Evolutionary conservation across 108 stramenopile species (phyloP), one percentile per base, ranked within the genome.

Genomic region (Pseudonitzschia multiseries): DNA sequence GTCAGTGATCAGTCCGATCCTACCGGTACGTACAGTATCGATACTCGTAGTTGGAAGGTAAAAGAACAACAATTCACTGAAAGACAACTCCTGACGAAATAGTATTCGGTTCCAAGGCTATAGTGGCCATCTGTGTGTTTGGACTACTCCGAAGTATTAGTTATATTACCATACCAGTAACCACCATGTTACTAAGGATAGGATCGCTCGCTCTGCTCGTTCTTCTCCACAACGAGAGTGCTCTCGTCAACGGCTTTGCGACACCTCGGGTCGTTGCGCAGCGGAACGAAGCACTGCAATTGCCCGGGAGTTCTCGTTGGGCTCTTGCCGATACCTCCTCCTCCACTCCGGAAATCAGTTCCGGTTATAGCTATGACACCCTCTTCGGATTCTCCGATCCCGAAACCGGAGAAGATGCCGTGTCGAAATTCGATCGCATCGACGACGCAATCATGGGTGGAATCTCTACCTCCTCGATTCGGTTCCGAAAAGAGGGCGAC

Each of bases 381-480:
- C 24, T 56, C 22, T 56, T 56, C 10, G 54, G 24, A 4, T 56
- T 56, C 24, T 13, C 54, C 21, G 54, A 56, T 56, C 10, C 54
- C 22, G 72, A 73, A 8, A 24, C 43, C 27, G 64, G 72, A 17
- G 15, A 66, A 22, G 72, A 80, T 67, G 84, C 85, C 13, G 75
- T 81, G 12, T 29, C 42, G 2, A 84, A 74, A 63, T 89, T 93
- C 65, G 92, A 90, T 68, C 76, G 92, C 28, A 88, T 93, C 59
- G 92, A 93, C 65, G 92, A 93, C 76, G 54, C 53, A 29, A 86
- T 93, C 66, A 93, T 93, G 92, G 92, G 92, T 9, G 92, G 92
- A 2, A 90, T 93, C 17, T 80, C 78, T 63, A 60, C 70, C 26
- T 83, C 81, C 14, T 63, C 84, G 9, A 29, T 90, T 0, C 65